Evolutionary conservation across 2,329 filamentous ascomycete genomes (phyloP), one percentile per base, ranked within the genome.

Genomic region (Ascochyta lentis): DNA sequence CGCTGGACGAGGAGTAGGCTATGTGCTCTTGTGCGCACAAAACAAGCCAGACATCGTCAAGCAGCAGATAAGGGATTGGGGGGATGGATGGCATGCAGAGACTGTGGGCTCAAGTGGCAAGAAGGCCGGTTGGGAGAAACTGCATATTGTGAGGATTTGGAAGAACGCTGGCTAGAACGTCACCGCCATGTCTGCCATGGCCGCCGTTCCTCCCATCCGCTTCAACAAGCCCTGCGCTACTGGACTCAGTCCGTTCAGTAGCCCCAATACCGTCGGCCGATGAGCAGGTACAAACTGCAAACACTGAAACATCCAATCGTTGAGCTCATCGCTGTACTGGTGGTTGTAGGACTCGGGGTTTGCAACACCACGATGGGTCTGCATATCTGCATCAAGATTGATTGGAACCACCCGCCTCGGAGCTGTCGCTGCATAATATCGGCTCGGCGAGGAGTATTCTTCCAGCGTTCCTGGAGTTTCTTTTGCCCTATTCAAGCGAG

Each of bases 91-190:
- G 95, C 81, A 76, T 58, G 91, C 86, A 9, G 87, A 92, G 73
- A 91, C 85, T 16, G 92, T 96, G 4, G 89, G 90, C 6, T 84
- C 83, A 49, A 97, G 92, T 75, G 94, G 94, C 44, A 92, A 89
- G 80, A 86, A 89, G 75, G 94, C 90, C 27, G 95, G 95, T 0
- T 96, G 94, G 93, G 95, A 99, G 80, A 96, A 90, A 78, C 80
- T 99, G 75, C 89, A 92, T 70, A 89, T 99, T 67, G 80, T 98
- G 65, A 86, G 93, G 72, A 90, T 96, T 72, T 96, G 91, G 90
- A 85, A 86, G 49, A 56, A 49, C 22, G 41, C 13, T 40, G 29
- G 26, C 22, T 50, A 51, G 27, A 65, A 66, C 3, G 44, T 54
- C 27, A 60, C 39, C n/a, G 68, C 61, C 41, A 69, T 40, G 48